Percentiles rank a stretch among this genome's conserved stretches.
phyloP scores from a whole-genome alignment of 106 monocot species.

The Amphibolis antarctica region DNA sequence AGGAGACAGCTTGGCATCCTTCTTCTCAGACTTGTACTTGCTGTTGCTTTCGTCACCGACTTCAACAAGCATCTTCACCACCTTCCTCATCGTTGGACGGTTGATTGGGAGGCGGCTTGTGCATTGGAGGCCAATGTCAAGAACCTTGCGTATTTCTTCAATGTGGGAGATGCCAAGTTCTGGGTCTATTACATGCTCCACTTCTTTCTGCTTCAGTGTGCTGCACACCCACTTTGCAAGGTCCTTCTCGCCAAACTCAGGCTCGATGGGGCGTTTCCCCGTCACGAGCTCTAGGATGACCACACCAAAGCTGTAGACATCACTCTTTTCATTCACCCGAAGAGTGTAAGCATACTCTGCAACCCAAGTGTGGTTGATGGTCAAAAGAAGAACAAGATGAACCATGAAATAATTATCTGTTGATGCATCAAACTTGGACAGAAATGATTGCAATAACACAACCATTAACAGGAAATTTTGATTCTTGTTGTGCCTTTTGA shows the following conservation, averaged over 20 bases:
- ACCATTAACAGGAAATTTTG: too few relatives aligned
- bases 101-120: constrained; percentile 69
- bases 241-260: constrained; percentile 63
- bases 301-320: constrained; percentile 82
- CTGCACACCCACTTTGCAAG: constrained; percentile 62
- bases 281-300: constrained; percentile 82
- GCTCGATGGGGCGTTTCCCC: constrained; percentile 43
- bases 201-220: constrained; percentile 47
- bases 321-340: constrained; percentile 85
- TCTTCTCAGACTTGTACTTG: not conserved
- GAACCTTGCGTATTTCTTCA: constrained; percentile 45
- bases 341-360: constrained; percentile 89
- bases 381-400: too few relatives aligned
- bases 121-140: constrained; percentile 60
- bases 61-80: constrained; percentile 60
- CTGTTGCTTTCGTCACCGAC: not conserved
- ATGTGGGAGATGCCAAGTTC: constrained; percentile 32
- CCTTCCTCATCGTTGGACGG: constrained; percentile 63
- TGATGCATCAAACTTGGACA: too few relatives aligned
- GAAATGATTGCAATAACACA: too few relatives aligned
- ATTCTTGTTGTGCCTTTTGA: too few relatives aligned
- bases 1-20: not conserved
- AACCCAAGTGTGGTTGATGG: too few relatives aligned
- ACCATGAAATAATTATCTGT: too few relatives aligned
- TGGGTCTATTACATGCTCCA: constrained; percentile 42